phyloP scores from a whole-genome alignment of 1,284 basidiomycete species.

The Cutaneotrichosporon daszewskae region DNA sequence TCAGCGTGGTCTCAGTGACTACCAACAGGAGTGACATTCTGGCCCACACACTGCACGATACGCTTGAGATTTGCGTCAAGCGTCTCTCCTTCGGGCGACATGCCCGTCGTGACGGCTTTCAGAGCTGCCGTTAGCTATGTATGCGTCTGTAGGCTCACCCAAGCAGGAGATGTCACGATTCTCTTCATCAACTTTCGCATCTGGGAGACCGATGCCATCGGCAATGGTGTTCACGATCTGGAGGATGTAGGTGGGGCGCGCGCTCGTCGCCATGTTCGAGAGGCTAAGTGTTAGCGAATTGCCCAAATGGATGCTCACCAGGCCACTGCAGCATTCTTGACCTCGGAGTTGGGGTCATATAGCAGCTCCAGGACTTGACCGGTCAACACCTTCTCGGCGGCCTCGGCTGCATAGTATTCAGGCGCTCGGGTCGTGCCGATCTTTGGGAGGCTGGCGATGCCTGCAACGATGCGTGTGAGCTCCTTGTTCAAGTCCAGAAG shows the following conservation, averaged over 20 bases:
- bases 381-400: conserved; percentile 71
- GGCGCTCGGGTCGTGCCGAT: no score
- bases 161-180: conserved; percentile 81
- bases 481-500: conserved; percentile 85
- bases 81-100: conserved; percentile 41
- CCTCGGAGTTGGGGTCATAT: conserved; percentile 91
- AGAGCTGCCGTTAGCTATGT: conserved; percentile 56
- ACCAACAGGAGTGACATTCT: conserved; percentile 56
- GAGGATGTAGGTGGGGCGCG: conserved; percentile 62
- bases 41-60: conserved; percentile 44
- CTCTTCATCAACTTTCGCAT: conserved; percentile 35
- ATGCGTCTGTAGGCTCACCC: conserved; percentile 58
- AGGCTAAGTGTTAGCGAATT: conserved; percentile 18
- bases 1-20: conserved; percentile 13
- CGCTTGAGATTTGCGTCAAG: not conserved
- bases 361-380: conserved; percentile 74
- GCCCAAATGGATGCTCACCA: conserved; percentile 55
- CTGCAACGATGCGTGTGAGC: no score
- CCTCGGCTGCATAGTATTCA: conserved; percentile 60
- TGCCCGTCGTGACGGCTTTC: conserved; percentile 87
- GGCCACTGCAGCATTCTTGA: conserved; percentile 95
- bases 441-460: no score
- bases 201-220: conserved; percentile 19
- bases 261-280: conserved; percentile 32
- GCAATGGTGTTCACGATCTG: conserved; percentile 69